These are phyloP conservation scores for Liriodendron chinense DNA, from an alignment of 164 flowering plant genomes.

Conservation along the genomic window DNA sequence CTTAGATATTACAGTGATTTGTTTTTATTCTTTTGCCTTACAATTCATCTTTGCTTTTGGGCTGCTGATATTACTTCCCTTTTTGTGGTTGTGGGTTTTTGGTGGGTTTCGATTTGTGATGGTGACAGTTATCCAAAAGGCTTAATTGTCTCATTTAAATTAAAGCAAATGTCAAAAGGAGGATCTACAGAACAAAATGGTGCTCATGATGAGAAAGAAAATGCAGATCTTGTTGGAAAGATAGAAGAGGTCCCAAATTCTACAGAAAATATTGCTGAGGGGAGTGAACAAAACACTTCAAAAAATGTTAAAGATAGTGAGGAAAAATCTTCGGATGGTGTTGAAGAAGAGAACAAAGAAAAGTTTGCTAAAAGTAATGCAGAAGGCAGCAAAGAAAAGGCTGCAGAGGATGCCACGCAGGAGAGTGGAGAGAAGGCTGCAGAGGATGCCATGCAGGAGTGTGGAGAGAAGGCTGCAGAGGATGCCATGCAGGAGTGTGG, in stretches of 20 bases:
- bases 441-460: slow-evolving; percentile 12
- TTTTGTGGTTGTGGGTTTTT: neutral
- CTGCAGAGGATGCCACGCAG: slow-evolving; percentile 10
- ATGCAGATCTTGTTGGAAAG: slow-evolving; percentile 13
- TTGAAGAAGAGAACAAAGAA: slow-evolving; percentile 21
- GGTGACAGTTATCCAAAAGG: slow-evolving; percentile 83
- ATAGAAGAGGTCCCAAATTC: slow-evolving; percentile 19
- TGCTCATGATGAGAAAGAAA: slow-evolving; percentile 20
- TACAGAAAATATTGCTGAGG: slow-evolving; percentile 19
- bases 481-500: slow-evolving; percentile 15
- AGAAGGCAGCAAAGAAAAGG: slow-evolving; percentile 1
- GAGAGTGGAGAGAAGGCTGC: slow-evolving; percentile 28
- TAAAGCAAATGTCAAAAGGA: slow-evolving; percentile 42
- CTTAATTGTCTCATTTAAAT: slow-evolving; percentile 68
- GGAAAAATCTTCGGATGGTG: slow-evolving; percentile 21
- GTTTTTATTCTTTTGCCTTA: neutral
- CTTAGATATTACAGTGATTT: neutral
- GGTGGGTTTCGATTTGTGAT: slow-evolving; percentile 4
- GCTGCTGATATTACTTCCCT: neutral
- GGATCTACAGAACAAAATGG: slow-evolving; percentile 34
- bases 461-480: slow-evolving; percentile 22
- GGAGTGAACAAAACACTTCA: slow-evolving; percentile 22
- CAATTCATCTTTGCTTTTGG: neutral
- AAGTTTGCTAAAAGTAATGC: slow-evolving; percentile 2
- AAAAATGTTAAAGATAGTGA: slow-evolving; percentile 22